phyloP scores from a whole-genome alignment of 2,329 filamentous ascomycete genomes.

The Alternaria infectoria region DNA sequence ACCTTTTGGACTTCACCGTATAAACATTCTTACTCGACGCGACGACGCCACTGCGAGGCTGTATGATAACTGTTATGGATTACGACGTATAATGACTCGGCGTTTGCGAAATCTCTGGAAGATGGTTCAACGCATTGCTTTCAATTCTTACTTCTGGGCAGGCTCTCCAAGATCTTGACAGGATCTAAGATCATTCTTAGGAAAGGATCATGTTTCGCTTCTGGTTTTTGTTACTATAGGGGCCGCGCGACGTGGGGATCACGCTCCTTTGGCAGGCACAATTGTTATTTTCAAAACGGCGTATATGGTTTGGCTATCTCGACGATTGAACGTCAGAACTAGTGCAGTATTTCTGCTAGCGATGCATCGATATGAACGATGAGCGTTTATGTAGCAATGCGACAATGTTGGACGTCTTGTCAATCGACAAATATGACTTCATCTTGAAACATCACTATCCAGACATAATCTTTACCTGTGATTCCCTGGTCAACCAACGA shows the following conservation, averaged over 20 bases:
- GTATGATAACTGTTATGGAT: constrained; percentile 35
- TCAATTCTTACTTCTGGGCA: neutral
- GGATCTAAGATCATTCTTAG: constrained; percentile 7
- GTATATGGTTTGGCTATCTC: constrained; percentile 8
- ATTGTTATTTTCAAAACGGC: constrained; percentile 8
- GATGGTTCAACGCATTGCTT: constrained; percentile 14
- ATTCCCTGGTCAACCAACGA: neutral
- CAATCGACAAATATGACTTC: neutral
- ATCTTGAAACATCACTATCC: neutral
- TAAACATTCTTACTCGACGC: constrained; percentile 17
- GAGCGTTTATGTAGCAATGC: constrained; percentile 13
- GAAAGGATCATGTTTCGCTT: constrained; percentile 20
- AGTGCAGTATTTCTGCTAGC: constrained; percentile 11
- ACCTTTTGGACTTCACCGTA: constrained; percentile 45
- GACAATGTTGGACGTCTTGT: constrained; percentile 5
- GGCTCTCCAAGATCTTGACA: constrained; percentile 9
- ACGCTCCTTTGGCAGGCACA: constrained; percentile 21
- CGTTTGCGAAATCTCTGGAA: constrained; percentile 14
- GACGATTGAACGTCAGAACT: constrained; percentile 11
- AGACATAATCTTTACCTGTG: neutral
- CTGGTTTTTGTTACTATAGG: constrained; percentile 19
- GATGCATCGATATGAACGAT: constrained; percentile 9
- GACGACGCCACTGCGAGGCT: constrained; percentile 18
- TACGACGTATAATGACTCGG: constrained; percentile 18
- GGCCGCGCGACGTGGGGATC: constrained; percentile 13